phyloP scores from a whole-genome alignment of 306 rosid species.

The Biancaea sappan region DNA sequence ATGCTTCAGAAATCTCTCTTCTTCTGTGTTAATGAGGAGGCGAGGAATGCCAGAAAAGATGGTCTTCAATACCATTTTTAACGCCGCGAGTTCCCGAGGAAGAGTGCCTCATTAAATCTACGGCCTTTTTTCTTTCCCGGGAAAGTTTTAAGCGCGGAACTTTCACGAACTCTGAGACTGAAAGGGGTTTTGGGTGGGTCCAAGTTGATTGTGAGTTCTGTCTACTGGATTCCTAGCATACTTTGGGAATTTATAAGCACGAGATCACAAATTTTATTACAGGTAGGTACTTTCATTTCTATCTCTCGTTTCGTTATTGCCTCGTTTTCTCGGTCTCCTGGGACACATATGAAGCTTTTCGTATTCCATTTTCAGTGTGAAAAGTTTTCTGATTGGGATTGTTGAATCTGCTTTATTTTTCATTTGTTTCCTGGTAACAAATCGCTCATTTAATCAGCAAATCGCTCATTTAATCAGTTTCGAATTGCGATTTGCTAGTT shows the following conservation, averaged over 20 bases:
- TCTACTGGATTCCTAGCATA: slow-evolving; percentile 44
- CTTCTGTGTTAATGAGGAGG: background rate
- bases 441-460: background rate
- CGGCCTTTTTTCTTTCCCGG: slow-evolving; percentile 20
- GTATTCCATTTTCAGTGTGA: slow-evolving; percentile 6
- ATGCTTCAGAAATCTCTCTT: background rate
- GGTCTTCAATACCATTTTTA: background rate
- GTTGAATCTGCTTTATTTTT: background rate
- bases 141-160: slow-evolving; percentile 33
- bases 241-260: slow-evolving; percentile 63
- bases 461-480: background rate
- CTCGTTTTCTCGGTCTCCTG: slow-evolving; percentile 12
- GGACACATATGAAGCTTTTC: background rate
- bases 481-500: background rate
- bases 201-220: slow-evolving; percentile 46
- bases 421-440: background rate
- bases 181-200: slow-evolving; percentile 41
- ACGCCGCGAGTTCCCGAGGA: slow-evolving; percentile 3
- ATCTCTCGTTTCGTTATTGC: slow-evolving; percentile 6
- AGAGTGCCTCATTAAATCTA: background rate
- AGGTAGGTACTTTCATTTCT: slow-evolving; percentile 46
- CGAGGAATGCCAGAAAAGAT: too few relatives aligned
- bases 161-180: background rate
- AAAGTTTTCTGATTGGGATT: background rate
- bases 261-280: slow-evolving; percentile 60